Conservation (phyloP, 2,329 filamentous ascomycete genomes). For the Ceratocystis eucalypticola region DNA sequence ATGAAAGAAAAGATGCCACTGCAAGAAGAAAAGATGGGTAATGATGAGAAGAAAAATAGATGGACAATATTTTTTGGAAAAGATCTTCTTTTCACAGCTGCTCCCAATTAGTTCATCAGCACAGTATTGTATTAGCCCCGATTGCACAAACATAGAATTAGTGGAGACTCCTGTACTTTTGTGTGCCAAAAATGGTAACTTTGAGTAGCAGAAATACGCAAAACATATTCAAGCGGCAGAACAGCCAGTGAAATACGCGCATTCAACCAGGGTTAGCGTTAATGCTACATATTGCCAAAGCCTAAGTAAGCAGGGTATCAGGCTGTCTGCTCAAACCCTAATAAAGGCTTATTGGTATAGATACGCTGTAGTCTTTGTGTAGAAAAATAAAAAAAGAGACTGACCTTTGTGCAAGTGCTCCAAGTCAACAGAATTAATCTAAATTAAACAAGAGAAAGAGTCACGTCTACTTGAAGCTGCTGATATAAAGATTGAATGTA, state of each 20-base stretch:
- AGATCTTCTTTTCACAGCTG: not conserved
- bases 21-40: not conserved
- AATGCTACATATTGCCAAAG: not conserved
- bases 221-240: not conserved
- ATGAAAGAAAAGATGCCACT: not conserved
- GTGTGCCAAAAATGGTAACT: not conserved
- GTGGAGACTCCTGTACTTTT: not conserved
- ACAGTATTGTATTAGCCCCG: too few species aligned
- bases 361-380: too few species aligned
- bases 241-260: not conserved
- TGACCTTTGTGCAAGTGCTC: too few species aligned
- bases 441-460: too few species aligned
- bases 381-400: too few species aligned
- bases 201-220: not conserved
- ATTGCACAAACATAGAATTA: not conserved
- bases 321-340: too few species aligned
- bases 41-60: not conserved
- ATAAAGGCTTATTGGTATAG: too few species aligned
- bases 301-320: too few species aligned
- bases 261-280: not conserved
- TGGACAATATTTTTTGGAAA: not conserved
- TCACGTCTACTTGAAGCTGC: too few species aligned
- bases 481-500: too few species aligned
- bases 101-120: too few species aligned
- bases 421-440: too few species aligned